phyloP scores from a whole-genome alignment of 2,329 filamentous ascomycete genomes.

The Clonostachys byssicola region DNA sequence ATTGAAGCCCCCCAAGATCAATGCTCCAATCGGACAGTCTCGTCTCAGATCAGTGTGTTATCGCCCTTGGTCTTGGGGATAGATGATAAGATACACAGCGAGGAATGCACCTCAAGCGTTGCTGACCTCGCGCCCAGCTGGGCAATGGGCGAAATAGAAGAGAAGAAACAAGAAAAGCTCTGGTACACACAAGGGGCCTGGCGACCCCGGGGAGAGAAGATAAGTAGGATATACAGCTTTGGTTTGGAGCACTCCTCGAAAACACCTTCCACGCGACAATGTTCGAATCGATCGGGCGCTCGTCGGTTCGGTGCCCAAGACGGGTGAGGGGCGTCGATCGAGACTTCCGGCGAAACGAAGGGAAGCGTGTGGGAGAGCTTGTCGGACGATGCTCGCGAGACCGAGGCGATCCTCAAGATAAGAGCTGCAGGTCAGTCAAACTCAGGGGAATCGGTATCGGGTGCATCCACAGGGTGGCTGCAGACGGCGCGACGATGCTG shows the following conservation, averaged over 20 bases:
- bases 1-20: too few species aligned
- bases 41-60: too few species aligned
- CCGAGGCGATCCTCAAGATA: not conserved
- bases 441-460: too few species aligned
- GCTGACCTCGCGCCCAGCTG: too few species aligned
- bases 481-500: too few species aligned
- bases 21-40: too few species aligned
- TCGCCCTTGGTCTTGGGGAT: too few species aligned
- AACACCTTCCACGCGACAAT: not conserved
- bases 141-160: too few species aligned
- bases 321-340: not conserved
- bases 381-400: not conserved
- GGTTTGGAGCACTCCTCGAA: not conserved
- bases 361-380: not conserved
- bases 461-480: too few species aligned
- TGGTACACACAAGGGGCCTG: slow-evolving; percentile 3
- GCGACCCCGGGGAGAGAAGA: not conserved
- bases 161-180: slow-evolving; percentile 4
- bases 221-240: not conserved
- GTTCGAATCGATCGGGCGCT: not conserved
- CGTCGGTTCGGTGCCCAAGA: not conserved
- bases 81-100: too few species aligned
- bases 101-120: too few species aligned
- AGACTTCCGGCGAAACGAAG: not conserved
- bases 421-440: not conserved